A percentile compares a stretch with the other conserved stretches of the same genome.
Evolutionary conservation across 305 asterid genomes (phyloP).

Genomic region (Striga hermonthica): DNA sequence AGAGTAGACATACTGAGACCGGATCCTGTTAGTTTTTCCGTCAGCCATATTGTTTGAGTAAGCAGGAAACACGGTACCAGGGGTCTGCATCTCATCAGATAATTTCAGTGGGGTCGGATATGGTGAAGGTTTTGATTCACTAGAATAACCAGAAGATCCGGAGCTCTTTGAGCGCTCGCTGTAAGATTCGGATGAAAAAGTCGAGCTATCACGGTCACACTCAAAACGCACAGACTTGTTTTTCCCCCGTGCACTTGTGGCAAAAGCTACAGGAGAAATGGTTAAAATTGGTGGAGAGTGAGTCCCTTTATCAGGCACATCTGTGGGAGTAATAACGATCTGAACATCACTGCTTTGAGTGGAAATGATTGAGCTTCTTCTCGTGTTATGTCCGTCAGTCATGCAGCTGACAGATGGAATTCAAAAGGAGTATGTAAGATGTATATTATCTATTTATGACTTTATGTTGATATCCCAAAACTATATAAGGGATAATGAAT

Average conservation of each 20-base stretch:
- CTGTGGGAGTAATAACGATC: slow-evolving; percentile 34
- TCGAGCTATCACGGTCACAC: slow-evolving; percentile 39
- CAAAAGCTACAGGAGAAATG: slow-evolving; percentile 17
- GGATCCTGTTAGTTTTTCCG: slow-evolving; percentile 45
- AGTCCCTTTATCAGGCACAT: slow-evolving; percentile 34
- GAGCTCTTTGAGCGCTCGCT: slow-evolving; percentile 37
- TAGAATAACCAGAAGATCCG: slow-evolving; percentile 38
- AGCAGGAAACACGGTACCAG: slow-evolving; percentile 75
- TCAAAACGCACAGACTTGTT: slow-evolving; percentile 70
- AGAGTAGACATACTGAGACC: slow-evolving; percentile 67
- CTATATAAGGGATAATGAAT: neutral
- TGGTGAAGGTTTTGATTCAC: slow-evolving; percentile 46
- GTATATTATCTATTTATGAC: no score
- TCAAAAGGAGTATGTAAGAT: slow-evolving; percentile 23
- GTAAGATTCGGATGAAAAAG: slow-evolving; percentile 40
- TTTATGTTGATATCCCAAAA: slow-evolving; percentile 13
- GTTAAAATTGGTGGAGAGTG: slow-evolving; percentile 31
- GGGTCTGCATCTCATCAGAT: slow-evolving; percentile 85
- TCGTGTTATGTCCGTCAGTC: slow-evolving; percentile 39
- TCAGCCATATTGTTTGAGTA: slow-evolving; percentile 43
- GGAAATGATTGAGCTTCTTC: slow-evolving; percentile 39
- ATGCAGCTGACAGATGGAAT: slow-evolving; percentile 42
- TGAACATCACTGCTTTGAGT: slow-evolving; percentile 38
- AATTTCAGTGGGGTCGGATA: slow-evolving; percentile 75
- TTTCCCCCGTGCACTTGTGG: slow-evolving; percentile 38